Conservation (phyloP, 345 rosid species). For the Reutealis trisperma region DNA sequence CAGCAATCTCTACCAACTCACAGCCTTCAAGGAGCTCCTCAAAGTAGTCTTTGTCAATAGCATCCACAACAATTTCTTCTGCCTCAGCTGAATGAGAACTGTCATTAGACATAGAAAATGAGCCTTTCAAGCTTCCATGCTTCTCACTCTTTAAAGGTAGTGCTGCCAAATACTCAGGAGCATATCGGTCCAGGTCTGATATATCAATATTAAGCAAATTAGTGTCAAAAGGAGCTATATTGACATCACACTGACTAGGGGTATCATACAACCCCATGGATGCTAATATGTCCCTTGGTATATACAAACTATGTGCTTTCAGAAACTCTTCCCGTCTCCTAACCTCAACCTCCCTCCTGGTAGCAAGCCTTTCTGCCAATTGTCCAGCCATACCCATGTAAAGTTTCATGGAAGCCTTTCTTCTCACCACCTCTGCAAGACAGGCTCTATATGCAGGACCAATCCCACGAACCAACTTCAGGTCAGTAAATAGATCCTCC, state of each 20-base stretch:
- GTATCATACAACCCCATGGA: constrained; percentile 84
- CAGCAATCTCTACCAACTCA: constrained; percentile 82
- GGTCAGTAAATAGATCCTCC: constrained; percentile 68
- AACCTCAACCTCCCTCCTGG: constrained; percentile 79
- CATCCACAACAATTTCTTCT: constrained; percentile 50
- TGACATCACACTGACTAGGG: constrained; percentile 94
- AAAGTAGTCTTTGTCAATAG: constrained; percentile 44
- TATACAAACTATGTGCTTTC: constrained; percentile 57
- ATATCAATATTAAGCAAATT: constrained; percentile 77
- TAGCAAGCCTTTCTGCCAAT: constrained; percentile 91
- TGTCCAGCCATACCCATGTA: constrained; percentile 99
- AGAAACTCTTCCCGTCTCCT: constrained; percentile 91
- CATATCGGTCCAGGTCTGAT: constrained; percentile 72
- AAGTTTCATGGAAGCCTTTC: constrained; percentile 92
- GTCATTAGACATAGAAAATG: constrained; percentile 63
- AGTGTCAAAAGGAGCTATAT: constrained; percentile 81
- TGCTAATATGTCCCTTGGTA: constrained; percentile 78
- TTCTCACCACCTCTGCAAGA: constrained; percentile 91
- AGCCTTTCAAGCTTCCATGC: constrained; percentile 54
- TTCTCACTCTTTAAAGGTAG: constrained; percentile 53
- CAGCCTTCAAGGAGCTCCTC: constrained; percentile 62
- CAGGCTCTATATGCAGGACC: constrained; percentile 97
- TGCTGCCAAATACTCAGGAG: constrained; percentile 75
- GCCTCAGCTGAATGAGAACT: constrained; percentile 57
- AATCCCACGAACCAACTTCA: constrained; percentile 72